A percentile compares a stretch with the other conserved stretches of the same genome.
Conservation (phyloP, 106 monocot species). For the Dioscorea dumetorum region DNA sequence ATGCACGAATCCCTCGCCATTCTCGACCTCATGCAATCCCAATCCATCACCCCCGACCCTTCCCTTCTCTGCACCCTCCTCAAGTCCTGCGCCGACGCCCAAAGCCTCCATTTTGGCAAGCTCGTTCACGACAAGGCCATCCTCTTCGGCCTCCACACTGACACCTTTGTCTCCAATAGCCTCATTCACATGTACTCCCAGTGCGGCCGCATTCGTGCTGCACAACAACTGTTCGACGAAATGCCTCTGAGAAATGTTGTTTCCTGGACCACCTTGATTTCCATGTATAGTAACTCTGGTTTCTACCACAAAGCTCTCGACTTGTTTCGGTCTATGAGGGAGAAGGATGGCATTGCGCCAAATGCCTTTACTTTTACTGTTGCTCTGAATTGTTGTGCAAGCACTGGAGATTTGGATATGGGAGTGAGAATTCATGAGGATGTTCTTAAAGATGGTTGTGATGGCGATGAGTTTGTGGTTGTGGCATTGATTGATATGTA, state of each 20-base stretch:
- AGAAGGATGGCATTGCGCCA: conserved; percentile 2
- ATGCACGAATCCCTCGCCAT: conserved; percentile 38
- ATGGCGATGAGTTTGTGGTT: conserved; percentile 17
- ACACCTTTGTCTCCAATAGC: conserved; percentile 25
- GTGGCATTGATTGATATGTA: conserved; percentile 42
- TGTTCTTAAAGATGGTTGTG: conserved; percentile 10
- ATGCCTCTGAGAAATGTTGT: conserved; percentile 19
- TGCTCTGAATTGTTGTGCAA: conserved; percentile 22
- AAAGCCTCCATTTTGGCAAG: conserved; percentile 30
- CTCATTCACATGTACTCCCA: conserved; percentile 18
- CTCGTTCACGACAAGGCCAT: conserved; percentile 15
- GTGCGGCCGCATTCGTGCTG: conserved; percentile 12
- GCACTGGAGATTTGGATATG: conserved; percentile 12
- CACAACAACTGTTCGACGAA: conserved; percentile 29
- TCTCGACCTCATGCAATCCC: conserved; percentile 38
- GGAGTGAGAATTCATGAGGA: conserved; percentile 24
- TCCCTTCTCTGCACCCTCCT: conserved; percentile 33
- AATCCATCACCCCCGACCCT: conserved; percentile 33
- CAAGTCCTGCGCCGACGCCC: conserved; percentile 35
- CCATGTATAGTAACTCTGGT: conserved; percentile 30
- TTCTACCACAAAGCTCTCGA: conserved; percentile 22
- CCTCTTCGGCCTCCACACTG: conserved; percentile 14
- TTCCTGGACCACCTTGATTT: conserved; percentile 34
- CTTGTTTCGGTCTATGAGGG: conserved; percentile 16
- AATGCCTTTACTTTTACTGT: conserved; percentile 33